phyloP scores from a whole-genome alignment of 148 eudicot species.

The Rhododendron simsii region DNA sequence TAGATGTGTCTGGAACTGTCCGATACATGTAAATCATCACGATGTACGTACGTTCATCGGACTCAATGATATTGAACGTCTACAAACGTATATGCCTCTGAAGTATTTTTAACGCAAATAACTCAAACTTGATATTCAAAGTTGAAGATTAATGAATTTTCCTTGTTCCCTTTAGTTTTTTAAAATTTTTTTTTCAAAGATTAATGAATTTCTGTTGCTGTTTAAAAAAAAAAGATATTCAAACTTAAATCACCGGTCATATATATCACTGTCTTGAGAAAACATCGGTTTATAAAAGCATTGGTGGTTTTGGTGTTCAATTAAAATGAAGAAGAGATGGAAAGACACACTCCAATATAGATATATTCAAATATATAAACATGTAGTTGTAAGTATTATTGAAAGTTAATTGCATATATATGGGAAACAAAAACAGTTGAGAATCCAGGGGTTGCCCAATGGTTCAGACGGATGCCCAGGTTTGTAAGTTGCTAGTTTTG shows the following conservation, averaged over 20 bases:
- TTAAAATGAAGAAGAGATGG: neutral
- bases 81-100: neutral
- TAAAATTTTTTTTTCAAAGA: no score
- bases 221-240: neutral
- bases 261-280: no score
- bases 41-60: neutral
- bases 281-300: neutral
- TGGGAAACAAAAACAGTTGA: neutral
- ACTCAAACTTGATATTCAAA: no score
- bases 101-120: no score
- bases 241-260: no score
- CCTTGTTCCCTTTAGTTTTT: no score
- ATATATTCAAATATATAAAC: neutral
- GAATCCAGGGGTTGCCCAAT: neutral
- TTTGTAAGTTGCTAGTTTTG: no score
- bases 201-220: no score
- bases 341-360: neutral
- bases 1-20: no score
- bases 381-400: neutral
- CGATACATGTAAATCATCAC: neutral
- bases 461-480: no score
- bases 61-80: no score
- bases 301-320: neutral
- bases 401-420: neutral
- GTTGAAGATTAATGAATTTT: no score